phyloP scores from a whole-genome alignment of 1,139 yeast species.

The Zhuliangozyma blackwelliae region DNA sequence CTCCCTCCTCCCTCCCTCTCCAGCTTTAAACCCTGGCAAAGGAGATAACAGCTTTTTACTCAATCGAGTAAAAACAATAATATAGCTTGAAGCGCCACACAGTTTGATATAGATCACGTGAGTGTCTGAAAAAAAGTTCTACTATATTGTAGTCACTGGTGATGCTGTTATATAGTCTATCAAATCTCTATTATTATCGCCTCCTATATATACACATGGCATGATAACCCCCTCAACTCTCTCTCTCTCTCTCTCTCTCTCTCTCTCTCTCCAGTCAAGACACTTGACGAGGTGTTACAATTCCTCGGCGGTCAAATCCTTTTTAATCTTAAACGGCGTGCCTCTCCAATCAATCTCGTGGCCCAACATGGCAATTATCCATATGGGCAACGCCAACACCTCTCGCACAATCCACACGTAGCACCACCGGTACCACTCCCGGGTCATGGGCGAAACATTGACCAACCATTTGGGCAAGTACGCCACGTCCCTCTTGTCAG shows the following conservation, averaged over 20 bases:
- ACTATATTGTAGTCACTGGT: no score
- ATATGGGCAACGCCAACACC: conserved; percentile 72
- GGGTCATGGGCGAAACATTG: conserved; percentile 11
- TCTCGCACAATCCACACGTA: conserved; percentile 67
- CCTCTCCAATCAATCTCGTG: conserved; percentile 82
- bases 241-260: background rate
- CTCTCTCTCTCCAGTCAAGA: background rate
- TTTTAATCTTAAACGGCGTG: conserved; percentile 64
- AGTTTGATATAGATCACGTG: no score
- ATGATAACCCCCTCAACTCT: background rate
- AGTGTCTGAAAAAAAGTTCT: no score
- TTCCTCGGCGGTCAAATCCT: conserved; percentile 76
- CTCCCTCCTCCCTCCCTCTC: no score
- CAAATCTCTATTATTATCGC: no score
- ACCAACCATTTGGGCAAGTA: conserved; percentile 29
- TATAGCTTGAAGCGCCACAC: no score
- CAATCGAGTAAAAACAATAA: no score
- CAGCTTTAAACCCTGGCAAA: no score
- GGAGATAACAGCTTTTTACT: no score
- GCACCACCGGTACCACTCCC: conserved; percentile 22
- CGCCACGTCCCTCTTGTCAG: conserved; percentile 14
- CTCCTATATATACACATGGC: no score
- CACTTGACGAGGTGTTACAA: conserved; percentile 14
- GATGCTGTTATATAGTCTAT: no score
- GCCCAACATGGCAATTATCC: conserved; percentile 80